Base-by-base conservation (phyloP, 805 yeast species). In the Lipomyces anomalus region DNA sequence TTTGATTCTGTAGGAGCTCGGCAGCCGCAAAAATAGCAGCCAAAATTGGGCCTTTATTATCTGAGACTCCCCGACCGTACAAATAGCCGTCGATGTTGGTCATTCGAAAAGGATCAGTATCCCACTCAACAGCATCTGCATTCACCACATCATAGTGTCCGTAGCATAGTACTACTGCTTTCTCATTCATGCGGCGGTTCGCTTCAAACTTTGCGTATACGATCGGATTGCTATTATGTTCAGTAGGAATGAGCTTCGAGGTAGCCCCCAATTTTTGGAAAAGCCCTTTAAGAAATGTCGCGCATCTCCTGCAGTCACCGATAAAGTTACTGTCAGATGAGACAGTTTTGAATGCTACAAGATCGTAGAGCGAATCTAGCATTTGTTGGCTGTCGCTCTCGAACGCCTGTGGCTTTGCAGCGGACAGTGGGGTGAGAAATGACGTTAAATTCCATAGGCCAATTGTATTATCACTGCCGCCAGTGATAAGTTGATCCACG, bases 101-200 rank as follows among this genome's bases (percentile, higher is more conserved):
- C 61, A 92, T 63, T 20, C 67, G 65, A 61, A 83, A 92, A 0
- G 97, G 97, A 51, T 82, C 80, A 0, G 92, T 76, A 6, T 69
- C 62, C 97, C 97, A 90, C 24, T 70, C 70, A 4, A 70, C 71
- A 20, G 69, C 66, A 41, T 72, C 73, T 28, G 76, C 75, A 0
- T 94, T 94, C 34, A 90, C 87, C 22, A 90, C 96, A 65, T 90
- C 98, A 61, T 92, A 90, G 69, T 90, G 98, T 1, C 95, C 97
- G 64, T 90, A 90, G 83, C 95, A 90, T 39, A 90, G 63, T 3
- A 87, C 71, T 45, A 42, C 43, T 84, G 78, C 65, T 23, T 57
- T 57, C 17, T 44, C 52, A 22, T 43, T 32, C 4, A 23, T 28
- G 42, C 47, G 38, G 7, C 49, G 40, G 36, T 73, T 76, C 17